Percentiles rank a stretch among this genome's conserved stretches.
Conservation (phyloP, 495 filamentous ascomycete species). For the Penicillium cataractarum region DNA sequence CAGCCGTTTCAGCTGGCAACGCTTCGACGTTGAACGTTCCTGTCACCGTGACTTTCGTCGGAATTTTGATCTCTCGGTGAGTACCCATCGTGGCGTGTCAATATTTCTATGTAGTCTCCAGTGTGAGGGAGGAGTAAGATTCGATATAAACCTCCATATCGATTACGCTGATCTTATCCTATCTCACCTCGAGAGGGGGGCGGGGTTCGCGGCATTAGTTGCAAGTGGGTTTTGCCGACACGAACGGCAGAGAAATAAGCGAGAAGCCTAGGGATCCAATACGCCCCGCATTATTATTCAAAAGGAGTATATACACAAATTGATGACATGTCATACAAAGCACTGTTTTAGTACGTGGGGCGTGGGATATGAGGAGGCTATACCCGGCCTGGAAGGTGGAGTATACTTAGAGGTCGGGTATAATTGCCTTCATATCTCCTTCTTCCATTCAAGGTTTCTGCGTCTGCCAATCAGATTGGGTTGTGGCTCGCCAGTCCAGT, state of each 20-base stretch:
- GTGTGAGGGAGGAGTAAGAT: background rate
- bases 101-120: background rate
- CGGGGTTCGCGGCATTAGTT: background rate
- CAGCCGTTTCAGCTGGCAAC: conserved; percentile 1
- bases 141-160: background rate
- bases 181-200: background rate
- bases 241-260: too few species aligned
- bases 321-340: too few species aligned
- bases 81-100: conserved; percentile 5
- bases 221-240: background rate
- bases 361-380: too few species aligned
- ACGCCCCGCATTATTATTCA: background rate
- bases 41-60: background rate
- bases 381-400: too few species aligned
- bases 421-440: too few species aligned
- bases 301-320: background rate
- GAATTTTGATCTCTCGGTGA: conserved; percentile 6
- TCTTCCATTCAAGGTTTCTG: too few species aligned
- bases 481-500: too few species aligned
- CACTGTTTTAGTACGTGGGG: too few species aligned
- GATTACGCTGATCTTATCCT: background rate
- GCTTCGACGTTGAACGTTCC: conserved; percentile 17
- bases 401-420: too few species aligned
- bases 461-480: too few species aligned
- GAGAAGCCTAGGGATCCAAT: conserved; percentile 4